phyloP scores from a whole-genome alignment of 441 rosid genomes.

The Hura crepitans region DNA sequence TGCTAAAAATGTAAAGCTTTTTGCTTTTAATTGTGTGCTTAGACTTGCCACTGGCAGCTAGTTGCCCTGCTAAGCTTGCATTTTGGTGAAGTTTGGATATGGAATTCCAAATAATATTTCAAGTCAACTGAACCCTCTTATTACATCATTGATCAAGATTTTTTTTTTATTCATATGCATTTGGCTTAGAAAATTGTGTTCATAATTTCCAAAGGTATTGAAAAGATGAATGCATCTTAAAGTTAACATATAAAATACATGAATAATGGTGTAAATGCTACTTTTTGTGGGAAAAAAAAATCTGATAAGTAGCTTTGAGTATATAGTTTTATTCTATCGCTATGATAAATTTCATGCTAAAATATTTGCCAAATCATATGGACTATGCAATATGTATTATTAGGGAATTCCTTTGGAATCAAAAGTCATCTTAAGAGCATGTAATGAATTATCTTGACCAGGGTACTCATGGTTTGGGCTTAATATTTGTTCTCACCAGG shows the following conservation, averaged over 20 bases:
- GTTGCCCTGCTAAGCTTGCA: not conserved
- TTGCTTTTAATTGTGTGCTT: not conserved
- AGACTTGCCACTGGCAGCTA: not conserved
- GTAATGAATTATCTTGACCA: conserved; percentile 6
- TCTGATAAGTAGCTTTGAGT: too few relatives aligned
- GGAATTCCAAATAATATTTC: not conserved
- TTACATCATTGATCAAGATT: too few relatives aligned
- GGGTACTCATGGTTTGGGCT: conserved; percentile 10
- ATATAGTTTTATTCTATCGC: not conserved
- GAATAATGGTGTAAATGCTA: not conserved
- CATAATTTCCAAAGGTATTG: not conserved
- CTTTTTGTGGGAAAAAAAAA: not conserved
- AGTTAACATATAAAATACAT: not conserved
- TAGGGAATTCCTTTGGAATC: too few relatives aligned
- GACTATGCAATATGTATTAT: too few relatives aligned
- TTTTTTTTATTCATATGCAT: too few relatives aligned
- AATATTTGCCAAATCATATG: too few relatives aligned
- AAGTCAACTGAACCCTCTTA: not conserved
- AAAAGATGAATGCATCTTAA: not conserved
- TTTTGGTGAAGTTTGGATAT: conserved; percentile 7
- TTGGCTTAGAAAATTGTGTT: not conserved
- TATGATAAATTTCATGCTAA: too few relatives aligned
- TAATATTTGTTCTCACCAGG: conserved; percentile 47
- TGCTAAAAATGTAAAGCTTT: not conserved
- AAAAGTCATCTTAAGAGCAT: too few relatives aligned